phyloP scores from a whole-genome alignment of 108 stramenopile genomes.

The Discostella pseudostelligera region DNA sequence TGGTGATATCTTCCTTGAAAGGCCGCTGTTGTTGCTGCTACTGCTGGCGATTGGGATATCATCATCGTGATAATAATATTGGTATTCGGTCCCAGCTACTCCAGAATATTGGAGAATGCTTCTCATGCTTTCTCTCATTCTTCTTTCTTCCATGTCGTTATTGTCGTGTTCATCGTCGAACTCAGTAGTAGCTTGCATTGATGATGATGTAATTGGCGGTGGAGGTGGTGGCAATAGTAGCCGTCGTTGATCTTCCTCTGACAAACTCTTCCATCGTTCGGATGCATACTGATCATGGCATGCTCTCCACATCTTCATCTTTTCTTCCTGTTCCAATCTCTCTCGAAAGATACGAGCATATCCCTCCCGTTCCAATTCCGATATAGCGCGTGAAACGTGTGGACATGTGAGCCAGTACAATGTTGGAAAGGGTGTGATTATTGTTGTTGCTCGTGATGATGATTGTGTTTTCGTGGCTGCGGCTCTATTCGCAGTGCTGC shows the following conservation, averaged over 20 bases:
- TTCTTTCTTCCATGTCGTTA: constrained; percentile 10
- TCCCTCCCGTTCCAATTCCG: constrained; percentile 63
- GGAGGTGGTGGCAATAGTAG: constrained; percentile 28
- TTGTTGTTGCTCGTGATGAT: not conserved
- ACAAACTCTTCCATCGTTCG: constrained; percentile 57
- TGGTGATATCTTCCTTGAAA: not conserved
- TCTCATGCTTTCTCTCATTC: constrained; percentile 40
- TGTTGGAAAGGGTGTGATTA: constrained; percentile 67
- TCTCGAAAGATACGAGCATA: constrained; percentile 52
- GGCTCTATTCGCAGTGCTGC: no score
- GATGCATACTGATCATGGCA: constrained; percentile 63
- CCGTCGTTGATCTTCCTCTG: constrained; percentile 46
- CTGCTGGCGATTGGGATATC: not conserved
- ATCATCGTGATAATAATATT: not conserved
- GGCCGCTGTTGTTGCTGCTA: not conserved
- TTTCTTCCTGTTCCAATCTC: constrained; percentile 31
- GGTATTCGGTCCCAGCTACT: constrained; percentile 67
- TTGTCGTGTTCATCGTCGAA: not conserved
- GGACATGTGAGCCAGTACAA: constrained; percentile 73
- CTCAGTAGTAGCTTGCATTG: not conserved
- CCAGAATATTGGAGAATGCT: constrained; percentile 67
- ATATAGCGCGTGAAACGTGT: constrained; percentile 57
- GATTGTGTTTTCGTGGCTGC: constrained; percentile 34
- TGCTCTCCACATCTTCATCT: constrained; percentile 20
- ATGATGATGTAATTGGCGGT: no score